A percentile compares a stretch with the other conserved stretches of the same genome.
Evolutionary conservation across 345 rosid genomes (phyloP).

Genomic region (Eucalyptus victrix): DNA sequence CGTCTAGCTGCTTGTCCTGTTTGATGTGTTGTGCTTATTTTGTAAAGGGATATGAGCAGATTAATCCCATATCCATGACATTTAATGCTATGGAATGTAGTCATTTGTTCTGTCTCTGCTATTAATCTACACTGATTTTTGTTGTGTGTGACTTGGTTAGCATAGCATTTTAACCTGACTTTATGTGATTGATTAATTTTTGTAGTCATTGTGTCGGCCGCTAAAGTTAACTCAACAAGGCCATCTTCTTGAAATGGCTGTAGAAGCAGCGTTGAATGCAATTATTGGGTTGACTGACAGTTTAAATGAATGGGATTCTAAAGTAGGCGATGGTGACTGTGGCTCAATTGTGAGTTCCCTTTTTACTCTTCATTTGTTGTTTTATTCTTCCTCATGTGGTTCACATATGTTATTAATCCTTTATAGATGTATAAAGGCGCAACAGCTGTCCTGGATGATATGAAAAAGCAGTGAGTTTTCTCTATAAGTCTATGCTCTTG

Average conservation of each 20-base stretch:
- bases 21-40: neutral
- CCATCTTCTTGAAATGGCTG: constrained; percentile 59
- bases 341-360: constrained; percentile 80
- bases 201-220: constrained; percentile 56
- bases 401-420: neutral
- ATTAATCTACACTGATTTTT: neutral
- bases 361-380: neutral
- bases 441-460: constrained; percentile 72
- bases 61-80: neutral
- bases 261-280: constrained; percentile 77
- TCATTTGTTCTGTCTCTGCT: neutral
- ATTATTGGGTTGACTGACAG: constrained; percentile 46
- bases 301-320: constrained; percentile 93
- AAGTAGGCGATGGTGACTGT: constrained; percentile 97
- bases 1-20: neutral
- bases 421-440: constrained; percentile 80
- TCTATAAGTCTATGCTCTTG: neutral
- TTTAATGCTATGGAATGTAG: neutral
- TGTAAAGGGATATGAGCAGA: neutral
- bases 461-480: constrained; percentile 59
- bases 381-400: neutral
- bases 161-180: neutral
- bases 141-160: neutral
- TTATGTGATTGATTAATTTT: neutral
- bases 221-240: constrained; percentile 58